Evolutionary conservation across 495 filamentous ascomycete genomes (phyloP).

Genomic region (Margaritispora aquatica): DNA sequence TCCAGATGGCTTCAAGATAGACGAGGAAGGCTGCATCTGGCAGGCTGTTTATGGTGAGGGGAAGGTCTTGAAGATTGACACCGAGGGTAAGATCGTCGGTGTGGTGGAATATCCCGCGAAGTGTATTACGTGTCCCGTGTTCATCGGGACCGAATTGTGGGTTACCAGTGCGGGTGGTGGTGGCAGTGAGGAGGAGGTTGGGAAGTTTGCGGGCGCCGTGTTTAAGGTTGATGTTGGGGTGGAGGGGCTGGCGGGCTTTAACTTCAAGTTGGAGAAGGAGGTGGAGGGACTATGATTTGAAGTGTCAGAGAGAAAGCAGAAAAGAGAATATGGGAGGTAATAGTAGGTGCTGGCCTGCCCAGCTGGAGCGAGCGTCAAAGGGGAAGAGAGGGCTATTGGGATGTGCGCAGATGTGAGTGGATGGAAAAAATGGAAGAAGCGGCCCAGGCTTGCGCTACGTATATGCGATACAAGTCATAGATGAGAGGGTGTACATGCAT

Average conservation of each 20-base stretch:
- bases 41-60: slow-evolving; percentile 69
- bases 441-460: no score
- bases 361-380: no score
- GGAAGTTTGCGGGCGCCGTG: slow-evolving; percentile 57
- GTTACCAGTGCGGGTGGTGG: slow-evolving; percentile 55
- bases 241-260: slow-evolving; percentile 48
- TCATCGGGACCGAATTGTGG: slow-evolving; percentile 69
- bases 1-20: slow-evolving; percentile 70
- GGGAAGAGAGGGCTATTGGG: no score
- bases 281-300: neutral
- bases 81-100: slow-evolving; percentile 57
- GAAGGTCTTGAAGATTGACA: slow-evolving; percentile 60
- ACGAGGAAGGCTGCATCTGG: slow-evolving; percentile 69
- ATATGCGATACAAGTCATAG: no score
- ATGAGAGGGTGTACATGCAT: no score
- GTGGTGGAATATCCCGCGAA: slow-evolving; percentile 61
- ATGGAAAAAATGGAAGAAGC: no score
- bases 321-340: neutral
- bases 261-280: slow-evolving; percentile 40
- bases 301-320: neutral
- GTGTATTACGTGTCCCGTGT: slow-evolving; percentile 64
- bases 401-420: no score
- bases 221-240: slow-evolving; percentile 66
- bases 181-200: slow-evolving; percentile 35
- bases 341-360: no score